phyloP scores from a whole-genome alignment of 257 asterid genomes.

The Primulina huaijiensis region DNA sequence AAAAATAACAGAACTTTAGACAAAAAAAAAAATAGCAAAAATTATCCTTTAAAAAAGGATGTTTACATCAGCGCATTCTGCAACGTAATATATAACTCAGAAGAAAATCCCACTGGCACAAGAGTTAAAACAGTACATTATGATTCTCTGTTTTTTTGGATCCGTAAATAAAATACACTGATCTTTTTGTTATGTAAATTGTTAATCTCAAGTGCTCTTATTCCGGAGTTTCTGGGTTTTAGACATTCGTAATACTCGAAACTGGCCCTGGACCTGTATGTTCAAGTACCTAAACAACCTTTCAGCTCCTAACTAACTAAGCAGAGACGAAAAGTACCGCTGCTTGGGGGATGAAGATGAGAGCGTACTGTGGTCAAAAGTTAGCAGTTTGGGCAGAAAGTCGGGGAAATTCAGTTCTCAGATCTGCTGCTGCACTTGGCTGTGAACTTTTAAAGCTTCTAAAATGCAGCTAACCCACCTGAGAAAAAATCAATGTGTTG shows the following conservation, averaged over 20 bases:
- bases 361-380: neutral
- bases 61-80: too few relatives aligned
- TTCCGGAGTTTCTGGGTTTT: neutral
- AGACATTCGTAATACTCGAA: neutral
- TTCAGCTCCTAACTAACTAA: neutral
- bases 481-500: slow-evolving; percentile 16
- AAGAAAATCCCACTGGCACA: too few relatives aligned
- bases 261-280: neutral
- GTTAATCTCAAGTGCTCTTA: neutral
- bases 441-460: slow-evolving; percentile 54
- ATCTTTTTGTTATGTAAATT: too few relatives aligned
- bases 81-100: too few relatives aligned
- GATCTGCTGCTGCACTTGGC: slow-evolving; percentile 44
- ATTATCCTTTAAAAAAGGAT: too few relatives aligned
- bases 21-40: too few relatives aligned
- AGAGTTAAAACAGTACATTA: too few relatives aligned
- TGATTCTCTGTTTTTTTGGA: too few relatives aligned
- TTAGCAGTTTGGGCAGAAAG: neutral
- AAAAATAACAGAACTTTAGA: too few relatives aligned
- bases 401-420: slow-evolving; percentile 25
- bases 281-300: neutral
- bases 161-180: neutral
- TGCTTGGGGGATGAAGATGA: neutral
- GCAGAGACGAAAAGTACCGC: neutral
- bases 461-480: slow-evolving; percentile 72